Conservation (phyloP, 768 basidiomycete genomes). For the Ramaria sp. region DNA sequence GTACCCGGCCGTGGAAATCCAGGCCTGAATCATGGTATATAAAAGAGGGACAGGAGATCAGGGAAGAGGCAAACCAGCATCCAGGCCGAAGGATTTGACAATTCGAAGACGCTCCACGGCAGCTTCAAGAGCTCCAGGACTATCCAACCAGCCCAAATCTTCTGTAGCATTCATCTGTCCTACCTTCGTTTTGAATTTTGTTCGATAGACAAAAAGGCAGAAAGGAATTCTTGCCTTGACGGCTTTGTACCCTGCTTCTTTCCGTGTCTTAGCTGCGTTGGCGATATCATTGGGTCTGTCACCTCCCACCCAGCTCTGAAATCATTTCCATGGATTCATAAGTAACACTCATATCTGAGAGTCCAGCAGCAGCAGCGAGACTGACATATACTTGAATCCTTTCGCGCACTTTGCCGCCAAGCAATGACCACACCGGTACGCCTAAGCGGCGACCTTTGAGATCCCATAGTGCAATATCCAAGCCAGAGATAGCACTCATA, state of each 20-base stretch:
- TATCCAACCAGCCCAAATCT: constrained; percentile 47
- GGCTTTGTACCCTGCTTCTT: constrained; percentile 52
- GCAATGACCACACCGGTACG: constrained; percentile 52
- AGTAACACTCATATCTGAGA: background rate
- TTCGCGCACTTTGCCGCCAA: constrained; percentile 60
- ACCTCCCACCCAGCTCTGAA: constrained; percentile 36
- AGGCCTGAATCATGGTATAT: constrained; percentile 25
- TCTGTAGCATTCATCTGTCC: constrained; percentile 46
- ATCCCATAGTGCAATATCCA: constrained; percentile 68
- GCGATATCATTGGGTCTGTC: constrained; percentile 37
- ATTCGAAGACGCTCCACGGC: constrained; percentile 42
- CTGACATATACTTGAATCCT: constrained; percentile 39
- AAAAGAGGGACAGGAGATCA: background rate
- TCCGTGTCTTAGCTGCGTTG: constrained; percentile 39
- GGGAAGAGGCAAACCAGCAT: constrained; percentile 24
- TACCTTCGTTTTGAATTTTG: background rate
- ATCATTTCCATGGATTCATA: background rate
- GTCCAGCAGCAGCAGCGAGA: background rate
- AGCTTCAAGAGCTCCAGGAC: constrained; percentile 37
- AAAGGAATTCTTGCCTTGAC: constrained; percentile 30
- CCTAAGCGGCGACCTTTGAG: constrained; percentile 72
- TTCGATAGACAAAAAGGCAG: background rate
- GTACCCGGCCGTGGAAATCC: constrained; percentile 62
- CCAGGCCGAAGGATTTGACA: constrained; percentile 41
- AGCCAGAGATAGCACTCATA: constrained; percentile 41